Conservation (phyloP, 2,329 filamentous ascomycete species). For the Fusarium praegraminearum region DNA sequence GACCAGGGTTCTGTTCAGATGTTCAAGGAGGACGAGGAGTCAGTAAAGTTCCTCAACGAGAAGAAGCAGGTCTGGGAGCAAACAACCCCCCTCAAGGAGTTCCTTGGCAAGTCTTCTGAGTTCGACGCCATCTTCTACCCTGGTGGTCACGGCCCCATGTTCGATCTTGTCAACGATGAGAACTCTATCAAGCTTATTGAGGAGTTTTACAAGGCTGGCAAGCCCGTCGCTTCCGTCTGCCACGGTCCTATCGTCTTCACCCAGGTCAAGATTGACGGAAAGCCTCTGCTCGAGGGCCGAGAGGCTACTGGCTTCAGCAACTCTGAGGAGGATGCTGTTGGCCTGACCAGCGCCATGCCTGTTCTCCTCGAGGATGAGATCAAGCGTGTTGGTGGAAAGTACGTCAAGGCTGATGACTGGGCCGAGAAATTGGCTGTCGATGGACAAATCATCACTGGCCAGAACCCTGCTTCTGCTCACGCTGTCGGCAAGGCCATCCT, state of each 20-base stretch:
- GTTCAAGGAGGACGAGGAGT: constrained; percentile 66
- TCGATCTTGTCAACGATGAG: constrained; percentile 69
- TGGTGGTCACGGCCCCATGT: constrained; percentile 73
- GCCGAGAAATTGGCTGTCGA: constrained; percentile 63
- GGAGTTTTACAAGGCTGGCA: constrained; percentile 71
- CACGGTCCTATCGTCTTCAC: constrained; percentile 74
- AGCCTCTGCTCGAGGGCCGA: constrained; percentile 66
- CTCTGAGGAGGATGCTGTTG: constrained; percentile 63
- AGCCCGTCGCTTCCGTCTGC: constrained; percentile 75
- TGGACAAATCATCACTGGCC: constrained; percentile 67
- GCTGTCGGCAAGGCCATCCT: constrained; percentile 64
- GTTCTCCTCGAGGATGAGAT: constrained; percentile 70
- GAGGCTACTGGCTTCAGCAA: constrained; percentile 73
- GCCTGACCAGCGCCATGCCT: constrained; percentile 66
- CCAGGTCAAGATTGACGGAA: constrained; percentile 67
- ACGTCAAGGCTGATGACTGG: constrained; percentile 67
- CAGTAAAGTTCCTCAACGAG: constrained; percentile 66
- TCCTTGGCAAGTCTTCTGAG: constrained; percentile 67
- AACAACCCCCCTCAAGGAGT: constrained; percentile 68
- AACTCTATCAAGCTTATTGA: constrained; percentile 70
- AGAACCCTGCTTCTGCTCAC: constrained; percentile 67
- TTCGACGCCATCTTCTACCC: constrained; percentile 73
- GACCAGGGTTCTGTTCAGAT: constrained; percentile 68
- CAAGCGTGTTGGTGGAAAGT: constrained; percentile 64
- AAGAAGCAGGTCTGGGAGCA: constrained; percentile 72